Evolutionary conservation across 2,329 filamentous ascomycete genomes (phyloP), one percentile per base, ranked within the genome.

Genomic region (Penicillium hordei): DNA sequence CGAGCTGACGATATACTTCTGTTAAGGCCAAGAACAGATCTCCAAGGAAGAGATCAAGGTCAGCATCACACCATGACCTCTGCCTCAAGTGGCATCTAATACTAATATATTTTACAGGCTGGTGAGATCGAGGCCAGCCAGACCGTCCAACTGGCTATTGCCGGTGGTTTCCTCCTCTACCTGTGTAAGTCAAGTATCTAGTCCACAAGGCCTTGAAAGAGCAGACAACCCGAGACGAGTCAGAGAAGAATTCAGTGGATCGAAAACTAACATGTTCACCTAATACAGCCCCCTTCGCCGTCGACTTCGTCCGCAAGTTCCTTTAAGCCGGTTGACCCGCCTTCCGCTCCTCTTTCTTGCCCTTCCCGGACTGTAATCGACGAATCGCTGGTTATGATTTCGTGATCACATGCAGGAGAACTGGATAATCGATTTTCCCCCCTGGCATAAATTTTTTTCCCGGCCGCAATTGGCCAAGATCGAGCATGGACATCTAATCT

Each of bases 121-220:
- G 80, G 79, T 68, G 84, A 87, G 73, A 72, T 79, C 43, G 76
- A 82, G 66, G 84, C 85, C 27, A 72, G 70, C 55, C 73, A 78
- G 63, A 83, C 83, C 44, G 76, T 87, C 66, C 81, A 82, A 70
- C 78, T 78, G 70, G 83, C 82, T 49, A 70, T 82, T 58, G 77
- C 78, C 44, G 79, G 81, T 54, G 83, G 82, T 64, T 71, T 83
- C 50, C 72, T 86, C 29, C 79, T 88, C 49, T 87, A 87, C 74
- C 78, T 87, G 50, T 86, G 85, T 88, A 80, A 62, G 84, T 68
- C 42, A 8, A 45, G 5, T 19, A 39, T 48, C 42, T 31, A 15
- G 15, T 15, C 19, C n/a, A 31, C 25, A 5, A 29, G 25, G 21
- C 17, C 46, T 15, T n/a, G 33, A 6, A 36, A 31, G 17, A 31